Base-by-base conservation (phyloP, 768 basidiomycete species). In the Psilocybe sp. region DNA sequence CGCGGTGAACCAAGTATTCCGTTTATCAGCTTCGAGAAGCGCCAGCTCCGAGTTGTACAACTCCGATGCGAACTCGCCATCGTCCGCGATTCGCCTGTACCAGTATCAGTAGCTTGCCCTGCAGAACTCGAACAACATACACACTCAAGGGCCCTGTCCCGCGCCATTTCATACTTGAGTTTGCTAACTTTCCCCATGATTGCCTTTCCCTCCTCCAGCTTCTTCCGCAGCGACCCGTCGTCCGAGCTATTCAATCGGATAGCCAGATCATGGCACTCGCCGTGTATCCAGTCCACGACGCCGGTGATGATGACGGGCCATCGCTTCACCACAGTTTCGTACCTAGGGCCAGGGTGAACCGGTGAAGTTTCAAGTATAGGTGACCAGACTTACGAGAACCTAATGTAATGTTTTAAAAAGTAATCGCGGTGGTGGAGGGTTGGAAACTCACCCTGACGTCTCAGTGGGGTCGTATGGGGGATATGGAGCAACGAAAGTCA, bases 91-190 rank as follows among this genome's bases (percentile, higher is more conserved):
- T 2, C 69, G 74, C 50, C 92, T 94, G 49, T 12, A 48, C 34
- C 16, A 53, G 40, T 23, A 13, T 44, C 37, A 40, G 42, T 15
- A 46, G 14, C 36, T 31, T 38, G 12, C 4, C 16, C 40, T 19
- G 48, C 11, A 39, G 13, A 43, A 50, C 8, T 13, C 1, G 40
- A 5, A 20, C 50, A 36, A 13, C 23, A 36, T 34, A 62, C 81
- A 63, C 60, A 92, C 91, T 82, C 76, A 49, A 93, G 64, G 19
- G 71, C 61, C 45, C 79, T 79, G 66, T 96, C 86, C 54, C 88
- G 75, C 0, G 81, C 85, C 89, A 97, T 95, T 60, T 87, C 82
- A 67, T 93, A 90, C 69, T 96, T 98, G 52, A 98, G 69, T 63
- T 80, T 79, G 59, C 85, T 82, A 43, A 89, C 72, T 60, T 79